A percentile compares a stretch with the other conserved stretches of the same genome.
Evolutionary conservation across 495 filamentous ascomycete species (phyloP).

Genomic region (Podospora fimiseda): DNA sequence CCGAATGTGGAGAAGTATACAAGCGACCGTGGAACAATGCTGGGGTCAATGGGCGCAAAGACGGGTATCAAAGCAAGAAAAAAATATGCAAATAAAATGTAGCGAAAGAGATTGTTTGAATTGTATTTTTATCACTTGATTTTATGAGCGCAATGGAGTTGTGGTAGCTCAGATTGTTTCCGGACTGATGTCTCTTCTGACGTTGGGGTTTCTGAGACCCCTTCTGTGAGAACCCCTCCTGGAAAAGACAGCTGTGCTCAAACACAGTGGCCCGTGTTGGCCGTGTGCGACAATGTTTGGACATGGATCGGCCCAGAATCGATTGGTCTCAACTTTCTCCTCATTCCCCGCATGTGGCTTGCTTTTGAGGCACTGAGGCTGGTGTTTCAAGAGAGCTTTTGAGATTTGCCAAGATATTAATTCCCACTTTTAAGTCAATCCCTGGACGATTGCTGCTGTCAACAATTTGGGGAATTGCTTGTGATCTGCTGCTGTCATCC

Average conservation of each 20-base stretch:
- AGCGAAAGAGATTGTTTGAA: too few relatives aligned
- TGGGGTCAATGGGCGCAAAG: background rate
- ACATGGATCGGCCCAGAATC: background rate
- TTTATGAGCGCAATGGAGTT: too few relatives aligned
- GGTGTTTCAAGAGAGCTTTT: too few relatives aligned
- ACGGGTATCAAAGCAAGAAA: background rate
- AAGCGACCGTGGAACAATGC: background rate
- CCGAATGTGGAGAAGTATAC: slow-evolving; percentile 13
- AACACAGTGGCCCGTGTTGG: background rate
- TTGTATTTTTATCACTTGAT: background rate
- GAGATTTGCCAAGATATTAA: too few relatives aligned
- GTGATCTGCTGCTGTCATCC: background rate
- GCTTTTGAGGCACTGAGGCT: too few relatives aligned
- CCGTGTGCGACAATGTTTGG: background rate
- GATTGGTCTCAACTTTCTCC: background rate
- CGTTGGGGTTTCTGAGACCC: background rate
- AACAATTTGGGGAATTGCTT: too few relatives aligned
- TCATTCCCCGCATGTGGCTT: too few relatives aligned
- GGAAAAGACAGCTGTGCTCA: slow-evolving; percentile 11
- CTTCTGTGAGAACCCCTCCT: background rate
- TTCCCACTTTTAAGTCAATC: too few relatives aligned
- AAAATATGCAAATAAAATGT: too few relatives aligned
- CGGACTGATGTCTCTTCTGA: background rate
- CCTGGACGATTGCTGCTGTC: too few relatives aligned
- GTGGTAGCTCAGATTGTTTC: background rate